Conservation (phyloP, 192 early-diverging fungal genomes). For the Pecoramyces ruminantium region DNA sequence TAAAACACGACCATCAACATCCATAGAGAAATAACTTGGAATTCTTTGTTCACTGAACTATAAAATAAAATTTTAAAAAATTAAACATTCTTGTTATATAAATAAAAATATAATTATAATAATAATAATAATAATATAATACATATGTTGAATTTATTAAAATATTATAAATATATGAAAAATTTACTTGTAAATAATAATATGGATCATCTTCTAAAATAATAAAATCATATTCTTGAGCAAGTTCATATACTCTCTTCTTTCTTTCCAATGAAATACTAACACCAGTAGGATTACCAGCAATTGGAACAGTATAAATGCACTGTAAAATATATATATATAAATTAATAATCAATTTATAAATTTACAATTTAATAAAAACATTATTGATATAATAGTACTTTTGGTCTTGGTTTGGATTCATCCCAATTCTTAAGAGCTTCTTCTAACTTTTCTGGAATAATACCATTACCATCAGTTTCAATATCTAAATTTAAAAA, state of each 20-base stretch:
- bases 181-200: constrained; percentile 56
- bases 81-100: too few relatives aligned
- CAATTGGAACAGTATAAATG: constrained; percentile 67
- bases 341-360: background rate
- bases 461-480: background rate
- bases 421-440: background rate
- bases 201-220: constrained; percentile 95
- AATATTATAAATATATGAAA: background rate
- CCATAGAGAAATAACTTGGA: constrained; percentile 75
- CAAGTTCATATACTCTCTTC: constrained; percentile 57
- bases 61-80: too few relatives aligned
- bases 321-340: background rate
- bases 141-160: background rate
- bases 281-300: constrained; percentile 80
- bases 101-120: too few relatives aligned
- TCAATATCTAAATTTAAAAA: background rate
- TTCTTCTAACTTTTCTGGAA: background rate
- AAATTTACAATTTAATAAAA: too few relatives aligned
- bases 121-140: too few relatives aligned
- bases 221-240: constrained; percentile 55
- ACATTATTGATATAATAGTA: too few relatives aligned
- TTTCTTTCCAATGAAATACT: constrained; percentile 62
- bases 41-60: constrained; percentile 20
- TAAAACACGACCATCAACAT: constrained; percentile 72
- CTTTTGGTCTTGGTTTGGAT: background rate